A percentile compares a stretch with the other conserved stretches of the same genome.
These are phyloP conservation scores for Aphanomyces astaci DNA, from an alignment of 352 stramenopile species.

Conservation along the genomic window DNA sequence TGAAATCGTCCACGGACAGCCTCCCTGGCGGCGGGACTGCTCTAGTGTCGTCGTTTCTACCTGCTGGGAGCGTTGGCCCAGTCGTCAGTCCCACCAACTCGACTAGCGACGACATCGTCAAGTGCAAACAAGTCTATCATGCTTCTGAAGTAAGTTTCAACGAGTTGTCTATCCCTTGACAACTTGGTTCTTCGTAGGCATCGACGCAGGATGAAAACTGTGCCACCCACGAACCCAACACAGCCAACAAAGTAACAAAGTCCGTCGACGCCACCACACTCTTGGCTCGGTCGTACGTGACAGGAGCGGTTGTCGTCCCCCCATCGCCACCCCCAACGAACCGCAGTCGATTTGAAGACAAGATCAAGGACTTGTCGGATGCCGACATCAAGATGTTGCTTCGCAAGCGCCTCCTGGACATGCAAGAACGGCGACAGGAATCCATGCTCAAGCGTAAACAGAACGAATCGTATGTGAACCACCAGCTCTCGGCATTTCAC, in stretches of 20 bases:
- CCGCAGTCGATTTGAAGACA: constrained; percentile 2
- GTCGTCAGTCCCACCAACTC: not conserved
- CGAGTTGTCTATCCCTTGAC: no score
- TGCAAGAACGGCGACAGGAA: constrained; percentile 3
- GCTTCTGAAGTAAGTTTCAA: no score
- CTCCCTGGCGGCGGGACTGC: not conserved
- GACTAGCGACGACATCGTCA: not conserved
- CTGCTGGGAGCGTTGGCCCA: not conserved
- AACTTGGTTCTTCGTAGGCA: not conserved
- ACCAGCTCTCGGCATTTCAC: constrained; percentile 17
- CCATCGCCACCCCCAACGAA: not conserved
- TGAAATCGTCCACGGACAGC: not conserved
- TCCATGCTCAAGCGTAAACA: constrained; percentile 4
- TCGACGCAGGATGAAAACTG: not conserved
- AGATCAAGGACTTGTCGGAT: constrained; percentile 22
- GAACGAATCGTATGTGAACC: constrained; percentile 7
- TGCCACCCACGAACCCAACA: not conserved
- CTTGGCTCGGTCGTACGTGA: not conserved
- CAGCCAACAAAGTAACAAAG: not conserved
- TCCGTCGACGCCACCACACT: not conserved
- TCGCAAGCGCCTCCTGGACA: constrained; percentile 18
- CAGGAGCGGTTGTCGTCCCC: not conserved
- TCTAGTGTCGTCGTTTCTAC: not conserved
- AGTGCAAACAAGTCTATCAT: no score
- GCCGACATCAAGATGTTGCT: constrained; percentile 19